Conservation (phyloP, 225 moss, liverwort and hornwort genomes). For the Neckera pumila region DNA sequence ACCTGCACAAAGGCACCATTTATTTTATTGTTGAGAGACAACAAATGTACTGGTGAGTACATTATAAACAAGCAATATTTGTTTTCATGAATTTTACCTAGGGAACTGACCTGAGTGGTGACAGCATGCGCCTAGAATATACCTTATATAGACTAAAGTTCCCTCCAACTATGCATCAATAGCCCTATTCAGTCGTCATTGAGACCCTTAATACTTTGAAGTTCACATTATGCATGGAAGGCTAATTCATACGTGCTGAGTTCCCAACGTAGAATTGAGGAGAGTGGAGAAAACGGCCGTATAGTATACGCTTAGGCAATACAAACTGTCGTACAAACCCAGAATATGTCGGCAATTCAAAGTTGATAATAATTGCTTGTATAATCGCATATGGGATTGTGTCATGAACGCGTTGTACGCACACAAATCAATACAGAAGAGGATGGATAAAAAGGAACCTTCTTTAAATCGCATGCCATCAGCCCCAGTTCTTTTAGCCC, state of each 20-base stretch:
- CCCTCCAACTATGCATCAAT: background rate
- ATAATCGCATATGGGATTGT: background rate
- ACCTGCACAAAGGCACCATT: constrained; percentile 25
- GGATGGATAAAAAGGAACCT: constrained; percentile 27
- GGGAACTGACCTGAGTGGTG: background rate
- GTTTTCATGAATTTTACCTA: background rate
- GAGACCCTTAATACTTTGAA: background rate
- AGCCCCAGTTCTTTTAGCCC: constrained; percentile 70
- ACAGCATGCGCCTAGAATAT: background rate
- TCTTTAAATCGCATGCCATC: constrained; percentile 75
- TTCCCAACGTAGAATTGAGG: background rate
- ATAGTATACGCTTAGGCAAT: background rate
- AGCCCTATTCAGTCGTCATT: background rate
- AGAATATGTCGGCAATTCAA: background rate
- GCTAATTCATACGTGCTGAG: background rate
- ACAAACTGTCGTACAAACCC: background rate
- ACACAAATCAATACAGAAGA: background rate
- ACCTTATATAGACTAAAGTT: background rate
- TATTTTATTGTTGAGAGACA: background rate
- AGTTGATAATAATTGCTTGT: background rate
- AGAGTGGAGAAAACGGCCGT: background rate
- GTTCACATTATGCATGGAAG: background rate
- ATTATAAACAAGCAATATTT: background rate
- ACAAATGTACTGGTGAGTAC: background rate
- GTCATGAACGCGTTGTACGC: background rate